A percentile compares a stretch with the other conserved stretches of the same genome.
Evolutionary conservation across 192 early-diverging fungal species (phyloP).

Genomic region (Coemansia sp.): DNA sequence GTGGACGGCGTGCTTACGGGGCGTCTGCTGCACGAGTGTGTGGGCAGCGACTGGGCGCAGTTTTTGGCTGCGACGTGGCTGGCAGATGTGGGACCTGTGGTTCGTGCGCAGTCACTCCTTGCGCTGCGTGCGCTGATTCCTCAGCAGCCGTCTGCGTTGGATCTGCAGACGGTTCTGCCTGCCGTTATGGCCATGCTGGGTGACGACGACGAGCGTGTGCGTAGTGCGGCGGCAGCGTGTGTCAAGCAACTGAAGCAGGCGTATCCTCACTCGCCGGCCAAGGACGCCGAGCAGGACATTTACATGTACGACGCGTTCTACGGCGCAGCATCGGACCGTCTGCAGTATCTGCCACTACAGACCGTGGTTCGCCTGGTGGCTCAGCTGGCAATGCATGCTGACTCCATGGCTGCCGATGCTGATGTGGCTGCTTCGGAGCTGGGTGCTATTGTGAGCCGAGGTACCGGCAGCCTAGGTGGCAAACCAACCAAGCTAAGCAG

Average conservation of each 20-base stretch:
- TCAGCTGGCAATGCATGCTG: conserved; percentile 30
- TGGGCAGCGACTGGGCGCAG: conserved; percentile 44
- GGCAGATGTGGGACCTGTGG: background rate
- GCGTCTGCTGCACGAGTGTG: conserved; percentile 22
- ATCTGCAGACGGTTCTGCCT: conserved; percentile 71
- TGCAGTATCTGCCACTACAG: conserved; percentile 58
- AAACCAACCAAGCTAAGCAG: conserved; percentile 21
- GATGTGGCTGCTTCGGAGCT: conserved; percentile 45
- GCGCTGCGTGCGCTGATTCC: conserved; percentile 55
- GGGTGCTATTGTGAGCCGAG: conserved; percentile 39
- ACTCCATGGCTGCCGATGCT: conserved; percentile 22
- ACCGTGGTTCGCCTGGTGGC: conserved; percentile 52
- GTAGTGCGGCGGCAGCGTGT: conserved; percentile 62
- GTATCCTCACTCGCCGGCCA: conserved; percentile 16
- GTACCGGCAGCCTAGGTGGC: conserved; percentile 12
- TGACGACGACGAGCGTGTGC: conserved; percentile 57
- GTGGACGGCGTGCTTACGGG: conserved; percentile 33
- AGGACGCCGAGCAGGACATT: conserved; percentile 27
- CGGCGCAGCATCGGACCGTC: conserved; percentile 37
- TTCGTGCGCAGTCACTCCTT: conserved; percentile 46
- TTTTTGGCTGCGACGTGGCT: conserved; percentile 42
- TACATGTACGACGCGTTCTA: conserved; percentile 64
- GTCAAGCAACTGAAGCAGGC: conserved; percentile 52
- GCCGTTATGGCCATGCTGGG: conserved; percentile 65
- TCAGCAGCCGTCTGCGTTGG: conserved; percentile 21